Base-by-base conservation (phyloP, 2,329 filamentous ascomycete genomes). In the Xylaria multiplex region DNA sequence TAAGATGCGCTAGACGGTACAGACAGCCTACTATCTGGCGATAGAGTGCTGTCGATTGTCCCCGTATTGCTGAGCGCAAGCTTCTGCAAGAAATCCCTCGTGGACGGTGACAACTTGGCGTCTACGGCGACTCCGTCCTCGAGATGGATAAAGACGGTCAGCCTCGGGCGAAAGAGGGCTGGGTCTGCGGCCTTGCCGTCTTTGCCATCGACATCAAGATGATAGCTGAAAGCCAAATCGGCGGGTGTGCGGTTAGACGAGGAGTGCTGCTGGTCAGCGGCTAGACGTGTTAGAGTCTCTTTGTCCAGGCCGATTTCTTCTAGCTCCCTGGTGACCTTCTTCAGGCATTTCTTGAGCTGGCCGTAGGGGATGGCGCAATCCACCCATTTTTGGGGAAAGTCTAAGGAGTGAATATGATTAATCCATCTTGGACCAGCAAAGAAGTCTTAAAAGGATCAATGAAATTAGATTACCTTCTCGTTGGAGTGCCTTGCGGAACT, bases 261-360 rank as follows among this genome's bases (percentile, higher is more conserved):
- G 64, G 81, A 77, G 73, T 83, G 79, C 66, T 83, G 79, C 67
- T 83, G 79, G 35, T 83, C 79, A 62, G 84, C 82, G 61, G 91
- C 82, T 32, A 96, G 83, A 64, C 86, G 85, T 53, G 88, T 84
- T 62, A 96, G 81, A 1, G 90, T 93, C 9, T 90, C 85, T 4
- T 87, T 86, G 69, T 92, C 90, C 35, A 96, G 86, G 7, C 93
- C 93, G 14, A 95, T 81, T 40, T 85, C 84, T 46, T 84, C 81
- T 59, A 97, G 84, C 81, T 97, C 92, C 58, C 82, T 81, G 70
- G 90, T 87, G 56, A 96, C 90, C 75, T 90, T 90, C 76, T 94
- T 95, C 76, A 97, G 90, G 79, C 91, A 92, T 81, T 96, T 97
- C 80, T 97, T 97, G 63, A 97, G 86, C 78, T 93, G 88, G 50